phyloP scores from a whole-genome alignment of 2,329 filamentous ascomycete genomes.

The Alternaria triticimaculans region DNA sequence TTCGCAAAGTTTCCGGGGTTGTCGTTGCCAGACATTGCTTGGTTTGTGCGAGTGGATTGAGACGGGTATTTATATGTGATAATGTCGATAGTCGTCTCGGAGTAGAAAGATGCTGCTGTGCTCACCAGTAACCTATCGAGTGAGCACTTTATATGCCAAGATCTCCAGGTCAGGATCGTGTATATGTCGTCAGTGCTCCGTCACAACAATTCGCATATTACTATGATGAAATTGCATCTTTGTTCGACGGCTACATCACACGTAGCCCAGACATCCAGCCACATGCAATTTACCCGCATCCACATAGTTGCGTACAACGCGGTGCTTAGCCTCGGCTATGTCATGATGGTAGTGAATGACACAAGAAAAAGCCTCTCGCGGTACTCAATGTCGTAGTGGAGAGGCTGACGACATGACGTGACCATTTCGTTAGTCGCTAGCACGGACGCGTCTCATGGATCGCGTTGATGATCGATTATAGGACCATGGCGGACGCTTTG shows the following conservation, averaged over 20 bases:
- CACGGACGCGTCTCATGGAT: background rate
- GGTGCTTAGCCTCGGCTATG: background rate
- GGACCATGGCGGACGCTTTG: background rate
- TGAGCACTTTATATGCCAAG: background rate
- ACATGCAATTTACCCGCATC: background rate
- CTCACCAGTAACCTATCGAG: background rate
- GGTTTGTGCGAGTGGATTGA: background rate
- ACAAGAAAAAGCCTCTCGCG: background rate
- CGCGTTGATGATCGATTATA: background rate
- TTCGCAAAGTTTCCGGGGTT: conserved; percentile 61
- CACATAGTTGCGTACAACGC: background rate
- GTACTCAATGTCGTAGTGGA: background rate
- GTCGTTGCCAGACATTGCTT: conserved; percentile 46
- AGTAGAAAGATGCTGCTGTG: background rate
- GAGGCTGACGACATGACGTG: background rate
- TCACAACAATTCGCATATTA: background rate
- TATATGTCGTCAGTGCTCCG: background rate
- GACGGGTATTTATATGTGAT: background rate
- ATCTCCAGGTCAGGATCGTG: background rate
- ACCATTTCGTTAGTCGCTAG: conserved; percentile 1
- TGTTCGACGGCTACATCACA: background rate
- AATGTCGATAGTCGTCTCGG: background rate
- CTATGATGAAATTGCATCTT: background rate
- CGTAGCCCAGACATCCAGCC: background rate
- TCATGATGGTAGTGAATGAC: background rate